These are phyloP conservation scores for Sporothrix mexicana DNA, from an alignment of 2,329 filamentous ascomycete genomes.

Conservation along the genomic window DNA sequence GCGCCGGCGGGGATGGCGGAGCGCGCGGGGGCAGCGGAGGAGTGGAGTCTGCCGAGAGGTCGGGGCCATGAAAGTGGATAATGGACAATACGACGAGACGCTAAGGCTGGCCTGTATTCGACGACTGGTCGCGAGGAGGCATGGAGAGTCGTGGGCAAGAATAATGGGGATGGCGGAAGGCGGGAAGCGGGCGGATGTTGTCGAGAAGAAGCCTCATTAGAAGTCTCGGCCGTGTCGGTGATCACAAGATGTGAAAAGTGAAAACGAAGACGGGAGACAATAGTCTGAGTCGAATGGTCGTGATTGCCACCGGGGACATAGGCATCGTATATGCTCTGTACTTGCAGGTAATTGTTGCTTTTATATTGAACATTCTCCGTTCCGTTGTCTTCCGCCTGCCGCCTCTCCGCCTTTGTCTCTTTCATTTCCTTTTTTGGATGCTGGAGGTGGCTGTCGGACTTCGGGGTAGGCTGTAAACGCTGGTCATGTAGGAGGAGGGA, in stretches of 20 bases:
- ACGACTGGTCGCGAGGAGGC: neutral
- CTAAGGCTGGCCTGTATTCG: neutral
- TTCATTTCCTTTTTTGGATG: no score
- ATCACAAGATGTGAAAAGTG: neutral
- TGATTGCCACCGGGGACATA: constrained; percentile 1
- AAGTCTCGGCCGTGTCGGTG: neutral
- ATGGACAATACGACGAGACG: neutral
- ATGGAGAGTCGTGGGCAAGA: neutral
- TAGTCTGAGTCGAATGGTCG: neutral
- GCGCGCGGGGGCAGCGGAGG: neutral
- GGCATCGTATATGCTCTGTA: neutral
- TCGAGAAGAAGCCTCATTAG: neutral
- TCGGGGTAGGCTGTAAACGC: neutral
- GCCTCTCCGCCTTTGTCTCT: neutral
- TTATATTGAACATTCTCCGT: neutral
- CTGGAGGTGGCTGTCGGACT: neutral
- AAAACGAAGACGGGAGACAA: neutral
- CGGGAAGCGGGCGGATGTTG: neutral
- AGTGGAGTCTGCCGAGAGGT: neutral
- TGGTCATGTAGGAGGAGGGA: neutral
- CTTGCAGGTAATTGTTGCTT: neutral
- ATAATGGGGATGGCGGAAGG: neutral
- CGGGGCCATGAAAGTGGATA: neutral
- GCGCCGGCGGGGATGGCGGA: constrained; percentile 5
- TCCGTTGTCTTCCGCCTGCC: neutral